Evolutionary conservation across 352 stramenopile species (phyloP), one percentile per base, ranked within the genome.

Genomic region (Globisporangium echinulatum): DNA sequence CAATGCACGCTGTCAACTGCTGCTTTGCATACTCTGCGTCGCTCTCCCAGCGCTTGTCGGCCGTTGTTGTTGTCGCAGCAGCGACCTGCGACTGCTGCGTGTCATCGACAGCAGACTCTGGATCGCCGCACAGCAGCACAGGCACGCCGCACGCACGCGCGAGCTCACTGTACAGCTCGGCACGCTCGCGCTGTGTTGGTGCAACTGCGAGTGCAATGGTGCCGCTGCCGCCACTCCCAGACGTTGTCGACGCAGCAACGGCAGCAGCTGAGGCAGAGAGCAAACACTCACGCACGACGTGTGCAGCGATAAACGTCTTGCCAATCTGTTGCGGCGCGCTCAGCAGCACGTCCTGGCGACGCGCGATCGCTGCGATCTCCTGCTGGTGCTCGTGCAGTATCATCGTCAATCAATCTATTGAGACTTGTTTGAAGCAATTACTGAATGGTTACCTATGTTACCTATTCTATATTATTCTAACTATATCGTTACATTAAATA

Each of bases 361-460:
- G 69, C 51, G 80, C 85, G 19, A 95, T 69, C 39, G 77, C 79
- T 59, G 82, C 71, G 61, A 92, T 75, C 68, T 95, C 85, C 9
- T 64, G 68, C 63, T 93, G 76, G 56, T 95, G 80, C 51, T 82
- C 65, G 56, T 68, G 79, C 33, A 88, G 61, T 36, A 33, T 33
- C 25, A 33, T 33, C 25, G 2, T 33, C 25, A 3, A 33, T 33
- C 19, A 25, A 25, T 25, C 19, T 2, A 25, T 25, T 2, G 19
- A 25, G 17, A 19, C 17, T 19, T 47, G 42, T 47, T 10, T 48
- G 43, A 4, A 48, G 43, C 43, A 48, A 25, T 25, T 1, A 25
- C 19, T 2, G 1, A 1, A 25, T 25, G 19, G 19, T 25, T 25
- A 25, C 19, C 1, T 25, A 25, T 25, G 19, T 25, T 25, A 25